Base-by-base conservation (phyloP, 768 basidiomycete species). In the Collybia sordida region DNA sequence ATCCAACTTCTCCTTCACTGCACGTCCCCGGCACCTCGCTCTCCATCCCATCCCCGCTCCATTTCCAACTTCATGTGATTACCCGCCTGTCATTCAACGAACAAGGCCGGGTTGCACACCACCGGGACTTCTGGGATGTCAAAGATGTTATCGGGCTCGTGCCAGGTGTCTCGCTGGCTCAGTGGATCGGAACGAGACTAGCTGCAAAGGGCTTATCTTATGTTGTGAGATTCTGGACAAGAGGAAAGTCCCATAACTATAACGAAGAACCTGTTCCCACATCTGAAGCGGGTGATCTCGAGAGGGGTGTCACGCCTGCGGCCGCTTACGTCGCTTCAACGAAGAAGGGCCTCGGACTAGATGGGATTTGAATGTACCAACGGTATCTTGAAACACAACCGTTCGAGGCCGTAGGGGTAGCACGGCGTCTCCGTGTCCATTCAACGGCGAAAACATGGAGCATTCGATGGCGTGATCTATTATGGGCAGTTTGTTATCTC, bases 61-160 rank as follows among this genome's bases (percentile, higher is more conserved):
- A 90, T 62, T 72, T 90, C 57, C 76, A 80, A 59, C 77, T 93
- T 4, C 86, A 78, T 41, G 79, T 91, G 42, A 75, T 87, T 49
- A 87, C 88, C 3, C 79, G 83, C 23, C 76, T 92, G 28, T 77
- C 80, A 25, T 90, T 93, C 67, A 91, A 91, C 66, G 90, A 91
- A 57, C 84, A 85, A 60, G 88, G 86, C n/a, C 80, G 78, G 51
- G 84, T 93, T 53, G 85, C 87, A 3, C 79, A 83, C 58, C 90
- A 93, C 62, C 79, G 88, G 23, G 90, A 92, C 60, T 74, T 88
- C 34, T 91, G 87, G 88, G 88, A 92, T 57, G 73, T 89, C 37
- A 82, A 85, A 62, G 90, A 93, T 61, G 71, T 92, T 50, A 72
- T 90, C 59, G 82, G 83, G 31, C 77, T 90, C 35, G 62, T 90